These are phyloP conservation scores for Nemania sp. DNA, from an alignment of 2,329 filamentous ascomycete species.

Conservation along the genomic window DNA sequence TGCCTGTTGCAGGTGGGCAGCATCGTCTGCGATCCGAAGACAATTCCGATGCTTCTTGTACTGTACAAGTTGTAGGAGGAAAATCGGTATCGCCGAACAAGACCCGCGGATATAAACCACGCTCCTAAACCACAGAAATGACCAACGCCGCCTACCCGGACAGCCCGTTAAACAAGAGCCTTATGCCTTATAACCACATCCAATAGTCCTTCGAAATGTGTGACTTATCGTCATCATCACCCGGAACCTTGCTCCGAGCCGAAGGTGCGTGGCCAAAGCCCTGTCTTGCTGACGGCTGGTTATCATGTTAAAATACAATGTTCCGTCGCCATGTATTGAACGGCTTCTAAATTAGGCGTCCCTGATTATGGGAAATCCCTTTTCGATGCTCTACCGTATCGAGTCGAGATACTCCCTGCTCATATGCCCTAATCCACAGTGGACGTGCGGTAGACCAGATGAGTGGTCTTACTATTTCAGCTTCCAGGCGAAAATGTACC, in stretches of 20 bases:
- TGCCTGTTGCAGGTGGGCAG: not conserved
- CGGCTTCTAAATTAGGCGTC: constrained; percentile 1
- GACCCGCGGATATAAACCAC: constrained; percentile 17
- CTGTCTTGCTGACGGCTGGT: not conserved
- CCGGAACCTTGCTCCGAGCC: not conserved
- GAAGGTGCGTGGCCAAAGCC: not conserved
- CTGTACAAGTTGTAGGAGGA: constrained; percentile 16
- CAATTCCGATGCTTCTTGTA: constrained; percentile 10
- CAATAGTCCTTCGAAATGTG: constrained; percentile 12
- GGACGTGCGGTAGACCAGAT: not conserved
- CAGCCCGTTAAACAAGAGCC: constrained; percentile 21
- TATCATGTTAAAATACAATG: constrained; percentile 21
- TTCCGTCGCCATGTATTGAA: not conserved
- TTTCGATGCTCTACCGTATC: not conserved
- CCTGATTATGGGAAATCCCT: not conserved
- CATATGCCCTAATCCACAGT: not conserved
- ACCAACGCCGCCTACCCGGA: constrained; percentile 23
- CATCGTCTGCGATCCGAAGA: not conserved
- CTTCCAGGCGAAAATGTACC: too few relatives aligned
- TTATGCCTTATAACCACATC: constrained; percentile 18
- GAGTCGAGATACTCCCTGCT: not conserved
- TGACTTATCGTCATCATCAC: constrained; percentile 4
- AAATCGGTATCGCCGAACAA: constrained; percentile 22
- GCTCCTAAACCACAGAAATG: constrained; percentile 11
- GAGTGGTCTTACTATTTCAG: too few relatives aligned